Percentiles rank a stretch among this genome's conserved stretches.
phyloP scores from a whole-genome alignment of 352 stramenopile species.

The Pythium inflatum region DNA sequence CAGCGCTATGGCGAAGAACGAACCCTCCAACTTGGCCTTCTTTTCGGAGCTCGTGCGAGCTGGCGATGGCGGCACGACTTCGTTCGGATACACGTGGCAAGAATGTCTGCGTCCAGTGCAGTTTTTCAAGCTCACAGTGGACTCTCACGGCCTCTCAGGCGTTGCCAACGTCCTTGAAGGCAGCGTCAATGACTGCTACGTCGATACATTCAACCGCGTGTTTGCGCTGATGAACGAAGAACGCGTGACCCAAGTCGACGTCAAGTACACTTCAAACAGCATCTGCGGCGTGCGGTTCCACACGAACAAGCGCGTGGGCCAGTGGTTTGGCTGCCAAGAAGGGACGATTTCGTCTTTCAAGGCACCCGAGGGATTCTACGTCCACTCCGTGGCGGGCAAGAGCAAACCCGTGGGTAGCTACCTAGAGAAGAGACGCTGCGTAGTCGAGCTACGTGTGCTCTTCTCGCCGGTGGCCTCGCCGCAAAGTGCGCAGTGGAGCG shows the following conservation, averaged over 20 bases:
- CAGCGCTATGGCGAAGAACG: neutral
- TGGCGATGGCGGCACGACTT: neutral
- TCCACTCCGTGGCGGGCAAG: neutral
- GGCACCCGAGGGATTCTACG: neutral
- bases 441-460: neutral
- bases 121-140: neutral
- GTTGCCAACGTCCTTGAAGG: neutral
- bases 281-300: neutral
- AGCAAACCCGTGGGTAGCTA: neutral
- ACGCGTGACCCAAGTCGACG: neutral
- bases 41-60: neutral
- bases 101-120: neutral
- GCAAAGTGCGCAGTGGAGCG: no score
- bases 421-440: neutral
- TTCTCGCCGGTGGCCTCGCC: neutral
- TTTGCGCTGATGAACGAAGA: neutral
- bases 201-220: neutral
- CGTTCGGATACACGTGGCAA: neutral
- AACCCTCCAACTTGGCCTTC: neutral
- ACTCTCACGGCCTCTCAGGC: neutral
- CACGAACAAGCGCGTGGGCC: neutral
- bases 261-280: neutral
- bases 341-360: neutral
- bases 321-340: neutral
- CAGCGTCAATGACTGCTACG: neutral